Conservation (phyloP, 2,329 filamentous ascomycete genomes). For the Monilinia polystroma region DNA sequence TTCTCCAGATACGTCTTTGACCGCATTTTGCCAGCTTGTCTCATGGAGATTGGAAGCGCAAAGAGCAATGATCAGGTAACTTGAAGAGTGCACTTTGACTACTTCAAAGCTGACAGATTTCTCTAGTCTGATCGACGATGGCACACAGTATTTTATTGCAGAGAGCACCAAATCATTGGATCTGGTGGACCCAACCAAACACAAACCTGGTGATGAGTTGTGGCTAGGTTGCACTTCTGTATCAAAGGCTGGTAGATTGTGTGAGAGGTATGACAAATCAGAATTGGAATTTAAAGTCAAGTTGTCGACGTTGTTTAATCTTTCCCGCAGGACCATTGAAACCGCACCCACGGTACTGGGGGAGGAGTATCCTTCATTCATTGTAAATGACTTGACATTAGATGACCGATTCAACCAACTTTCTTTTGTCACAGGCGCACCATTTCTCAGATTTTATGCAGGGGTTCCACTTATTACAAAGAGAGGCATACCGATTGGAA, state of each 20-base stretch:
- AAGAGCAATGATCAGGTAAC: constrained; percentile 48
- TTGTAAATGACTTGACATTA: constrained; percentile 37
- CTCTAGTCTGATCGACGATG: constrained; percentile 46
- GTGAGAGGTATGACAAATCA: constrained; percentile 35
- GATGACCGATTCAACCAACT: constrained; percentile 38
- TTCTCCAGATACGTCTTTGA: constrained; percentile 47
- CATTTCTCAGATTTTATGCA: constrained; percentile 38
- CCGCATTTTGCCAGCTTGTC: constrained; percentile 50
- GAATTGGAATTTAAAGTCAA: background rate
- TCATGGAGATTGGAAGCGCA: constrained; percentile 49
- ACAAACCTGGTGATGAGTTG: constrained; percentile 38
- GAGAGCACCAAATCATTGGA: constrained; percentile 51
- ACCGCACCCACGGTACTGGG: constrained; percentile 25
- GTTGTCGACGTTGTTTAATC: background rate
- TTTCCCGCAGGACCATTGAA: constrained; percentile 35
- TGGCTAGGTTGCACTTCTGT: constrained; percentile 40
- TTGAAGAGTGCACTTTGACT: background rate
- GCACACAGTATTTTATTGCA: constrained; percentile 51
- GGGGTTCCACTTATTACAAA: constrained; percentile 41
- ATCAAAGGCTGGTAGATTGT: constrained; percentile 37
- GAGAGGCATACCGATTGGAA: constrained; percentile 51
- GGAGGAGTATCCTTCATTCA: constrained; percentile 37
- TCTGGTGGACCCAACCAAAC: constrained; percentile 33
- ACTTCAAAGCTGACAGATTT: constrained; percentile 24
- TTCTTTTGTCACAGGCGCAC: constrained; percentile 35